phyloP scores from a whole-genome alignment of 2,329 filamentous ascomycete genomes.

The Diaporthe longicolla region DNA sequence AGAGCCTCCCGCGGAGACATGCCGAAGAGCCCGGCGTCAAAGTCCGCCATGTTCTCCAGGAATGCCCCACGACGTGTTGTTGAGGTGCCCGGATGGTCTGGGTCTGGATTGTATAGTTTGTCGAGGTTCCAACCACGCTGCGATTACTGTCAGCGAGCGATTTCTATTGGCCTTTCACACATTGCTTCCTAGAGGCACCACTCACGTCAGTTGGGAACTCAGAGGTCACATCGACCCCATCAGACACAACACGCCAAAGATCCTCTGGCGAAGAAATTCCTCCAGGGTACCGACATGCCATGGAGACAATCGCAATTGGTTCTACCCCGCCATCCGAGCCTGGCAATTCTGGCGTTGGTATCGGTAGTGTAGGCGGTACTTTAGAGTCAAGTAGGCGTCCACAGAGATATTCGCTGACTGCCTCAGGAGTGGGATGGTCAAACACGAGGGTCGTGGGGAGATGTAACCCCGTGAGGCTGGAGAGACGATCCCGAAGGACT shows the following conservation, averaged over 20 bases:
- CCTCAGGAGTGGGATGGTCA: constrained; percentile 23
- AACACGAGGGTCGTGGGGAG: constrained; percentile 22
- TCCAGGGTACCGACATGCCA: constrained; percentile 36
- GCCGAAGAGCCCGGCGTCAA: constrained; percentile 49
- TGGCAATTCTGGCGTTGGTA: no score
- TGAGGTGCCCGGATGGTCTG: constrained; percentile 43
- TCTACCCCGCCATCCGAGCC: neutral
- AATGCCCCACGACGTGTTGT: constrained; percentile 18
- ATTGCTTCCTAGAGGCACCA: neutral
- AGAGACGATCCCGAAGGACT: constrained; percentile 23
- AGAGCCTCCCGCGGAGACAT: constrained; percentile 46
- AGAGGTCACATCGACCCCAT: constrained; percentile 28
- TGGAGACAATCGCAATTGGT: constrained; percentile 31
- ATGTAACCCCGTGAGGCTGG: constrained; percentile 20
- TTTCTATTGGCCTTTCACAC: neutral
- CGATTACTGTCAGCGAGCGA: neutral
- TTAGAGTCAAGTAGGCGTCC: neutral
- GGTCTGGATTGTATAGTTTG: constrained; percentile 31
- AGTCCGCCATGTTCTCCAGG: constrained; percentile 34
- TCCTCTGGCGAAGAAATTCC: constrained; percentile 33
- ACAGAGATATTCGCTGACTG: constrained; percentile 5
- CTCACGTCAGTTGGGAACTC: constrained; percentile 29
- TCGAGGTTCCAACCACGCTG: constrained; percentile 28
- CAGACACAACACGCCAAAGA: constrained; percentile 23
- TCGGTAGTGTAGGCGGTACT: neutral